phyloP scores from a whole-genome alignment of 2,329 filamentous ascomycete species.

The Aspergillus fumigatus region DNA sequence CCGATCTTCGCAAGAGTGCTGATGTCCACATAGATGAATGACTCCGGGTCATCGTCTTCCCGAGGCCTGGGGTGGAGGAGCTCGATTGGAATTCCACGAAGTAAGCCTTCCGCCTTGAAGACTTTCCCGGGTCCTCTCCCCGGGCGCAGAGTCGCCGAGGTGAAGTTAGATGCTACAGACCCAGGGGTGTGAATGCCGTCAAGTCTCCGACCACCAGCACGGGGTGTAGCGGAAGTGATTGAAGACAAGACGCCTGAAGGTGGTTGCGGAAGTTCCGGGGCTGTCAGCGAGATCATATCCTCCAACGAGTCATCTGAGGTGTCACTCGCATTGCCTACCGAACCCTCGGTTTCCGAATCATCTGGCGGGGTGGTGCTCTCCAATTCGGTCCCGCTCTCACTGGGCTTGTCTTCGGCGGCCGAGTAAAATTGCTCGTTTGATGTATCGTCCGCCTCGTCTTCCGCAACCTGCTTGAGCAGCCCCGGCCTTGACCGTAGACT shows the following conservation, averaged over 20 bases:
- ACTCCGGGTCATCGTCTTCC: slow-evolving; percentile 79
- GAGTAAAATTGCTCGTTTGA: slow-evolving; percentile 91
- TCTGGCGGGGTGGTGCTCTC: slow-evolving; percentile 54
- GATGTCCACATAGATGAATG: slow-evolving; percentile 86
- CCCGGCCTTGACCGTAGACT: slow-evolving; percentile 47
- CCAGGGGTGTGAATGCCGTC: slow-evolving; percentile 78
- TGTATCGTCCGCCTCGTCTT: slow-evolving; percentile 68
- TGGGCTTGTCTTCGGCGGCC: slow-evolving; percentile 70
- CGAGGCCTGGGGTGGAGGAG: slow-evolving; percentile 78
- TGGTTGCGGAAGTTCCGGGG: slow-evolving; percentile 72
- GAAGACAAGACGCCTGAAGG: slow-evolving; percentile 75
- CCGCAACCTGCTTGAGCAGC: slow-evolving; percentile 55
- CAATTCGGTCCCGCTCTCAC: slow-evolving; percentile 45
- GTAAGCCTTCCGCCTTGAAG: slow-evolving; percentile 77
- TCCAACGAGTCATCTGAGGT: slow-evolving; percentile 88
- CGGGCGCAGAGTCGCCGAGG: slow-evolving; percentile 72
- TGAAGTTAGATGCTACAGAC: slow-evolving; percentile 85
- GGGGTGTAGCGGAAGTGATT: slow-evolving; percentile 74
- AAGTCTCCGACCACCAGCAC: slow-evolving; percentile 63
- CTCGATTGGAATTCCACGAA: slow-evolving; percentile 68
- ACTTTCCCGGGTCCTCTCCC: slow-evolving; percentile 62
- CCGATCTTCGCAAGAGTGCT: slow-evolving; percentile 81
- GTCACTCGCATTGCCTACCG: slow-evolving; percentile 57
- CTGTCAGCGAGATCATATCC: slow-evolving; percentile 85
- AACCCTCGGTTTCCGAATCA: slow-evolving; percentile 55